Percentiles rank a stretch among this genome's conserved stretches.
Conservation (phyloP, 75 land plant genomes). For the Pinus taeda region DNA sequence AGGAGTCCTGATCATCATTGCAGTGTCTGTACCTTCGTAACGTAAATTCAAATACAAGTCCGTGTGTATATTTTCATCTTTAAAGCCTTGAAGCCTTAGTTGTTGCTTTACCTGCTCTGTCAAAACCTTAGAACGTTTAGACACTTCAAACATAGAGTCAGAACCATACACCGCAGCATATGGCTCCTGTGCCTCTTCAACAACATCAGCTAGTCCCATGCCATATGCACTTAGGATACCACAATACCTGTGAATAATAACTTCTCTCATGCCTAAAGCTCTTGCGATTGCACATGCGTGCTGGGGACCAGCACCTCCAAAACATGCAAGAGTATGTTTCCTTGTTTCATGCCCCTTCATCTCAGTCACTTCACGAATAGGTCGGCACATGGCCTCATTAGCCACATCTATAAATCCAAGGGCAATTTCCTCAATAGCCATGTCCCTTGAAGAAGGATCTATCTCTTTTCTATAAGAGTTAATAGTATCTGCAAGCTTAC, state of each 20-base stretch:
- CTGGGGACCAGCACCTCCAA: slow-evolving; percentile 99
- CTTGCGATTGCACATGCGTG: slow-evolving; percentile 99
- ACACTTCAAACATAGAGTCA: slow-evolving; percentile 60
- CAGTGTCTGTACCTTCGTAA: slow-evolving; percentile 96
- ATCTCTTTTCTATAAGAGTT: slow-evolving; percentile 77
- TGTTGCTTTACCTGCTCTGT: slow-evolving; percentile 58
- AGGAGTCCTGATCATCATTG: slow-evolving; percentile 77
- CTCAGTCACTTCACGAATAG: slow-evolving; percentile 92
- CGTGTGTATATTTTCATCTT: slow-evolving; percentile 50
- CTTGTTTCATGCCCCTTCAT: slow-evolving; percentile 98
- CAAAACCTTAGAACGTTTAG: slow-evolving; percentile 45
- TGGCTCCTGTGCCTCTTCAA: slow-evolving; percentile 98
- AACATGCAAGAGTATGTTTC: slow-evolving; percentile 93
- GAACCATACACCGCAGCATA: slow-evolving; percentile 78
- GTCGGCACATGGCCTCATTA: slow-evolving; percentile 98
- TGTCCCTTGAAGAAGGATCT: slow-evolving; percentile 68
- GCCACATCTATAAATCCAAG: slow-evolving; percentile 96
- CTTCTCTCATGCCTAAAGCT: slow-evolving; percentile 91
- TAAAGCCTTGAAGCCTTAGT: slow-evolving; percentile 69
- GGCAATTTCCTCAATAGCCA: slow-evolving; percentile 92
- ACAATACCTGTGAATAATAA: slow-evolving; percentile 84
- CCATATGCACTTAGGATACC: slow-evolving; percentile 99
- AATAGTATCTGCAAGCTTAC: slow-evolving; percentile 48
- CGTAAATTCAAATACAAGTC: slow-evolving; percentile 83
- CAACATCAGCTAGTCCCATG: slow-evolving; percentile 97